Conservation (phyloP, 1,284 basidiomycete species). For the Bondarzewia mesenterica region DNA sequence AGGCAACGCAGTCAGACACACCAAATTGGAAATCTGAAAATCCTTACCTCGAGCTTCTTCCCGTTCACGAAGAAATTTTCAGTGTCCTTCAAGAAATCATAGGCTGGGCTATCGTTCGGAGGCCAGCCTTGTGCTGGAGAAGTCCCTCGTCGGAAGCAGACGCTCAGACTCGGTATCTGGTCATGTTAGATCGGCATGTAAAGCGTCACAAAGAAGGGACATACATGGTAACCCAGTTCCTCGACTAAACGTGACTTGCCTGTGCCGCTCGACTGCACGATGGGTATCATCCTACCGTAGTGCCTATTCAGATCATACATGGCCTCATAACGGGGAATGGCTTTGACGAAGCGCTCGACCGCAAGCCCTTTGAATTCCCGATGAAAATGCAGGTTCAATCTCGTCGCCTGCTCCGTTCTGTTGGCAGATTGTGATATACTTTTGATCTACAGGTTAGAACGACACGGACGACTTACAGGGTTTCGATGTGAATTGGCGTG, state of each 20-base stretch:
- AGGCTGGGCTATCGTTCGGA: background rate
- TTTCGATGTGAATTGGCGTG: no score
- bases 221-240: background rate
- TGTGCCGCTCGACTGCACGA: background rate
- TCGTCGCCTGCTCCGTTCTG: background rate
- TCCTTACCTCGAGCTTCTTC: no score
- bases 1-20: no score
- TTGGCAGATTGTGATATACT: no score
- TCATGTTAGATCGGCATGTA: background rate
- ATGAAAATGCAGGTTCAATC: background rate
- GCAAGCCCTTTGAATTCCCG: background rate
- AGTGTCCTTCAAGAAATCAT: background rate
- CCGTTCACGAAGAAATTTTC: no score
- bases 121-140: background rate
- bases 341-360: background rate
- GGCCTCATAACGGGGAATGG: background rate
- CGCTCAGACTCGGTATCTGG: background rate
- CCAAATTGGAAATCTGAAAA: no score
- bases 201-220: background rate
- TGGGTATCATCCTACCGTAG: background rate
- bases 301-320: background rate
- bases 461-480: no score
- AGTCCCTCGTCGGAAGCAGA: background rate
- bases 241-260: conserved; percentile 1
- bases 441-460: no score